A percentile compares a stretch with the other conserved stretches of the same genome.
These are phyloP conservation scores for Saccharomyces hybrid DNA, from an alignment of 1,139 yeast species.

Conservation along the genomic window DNA sequence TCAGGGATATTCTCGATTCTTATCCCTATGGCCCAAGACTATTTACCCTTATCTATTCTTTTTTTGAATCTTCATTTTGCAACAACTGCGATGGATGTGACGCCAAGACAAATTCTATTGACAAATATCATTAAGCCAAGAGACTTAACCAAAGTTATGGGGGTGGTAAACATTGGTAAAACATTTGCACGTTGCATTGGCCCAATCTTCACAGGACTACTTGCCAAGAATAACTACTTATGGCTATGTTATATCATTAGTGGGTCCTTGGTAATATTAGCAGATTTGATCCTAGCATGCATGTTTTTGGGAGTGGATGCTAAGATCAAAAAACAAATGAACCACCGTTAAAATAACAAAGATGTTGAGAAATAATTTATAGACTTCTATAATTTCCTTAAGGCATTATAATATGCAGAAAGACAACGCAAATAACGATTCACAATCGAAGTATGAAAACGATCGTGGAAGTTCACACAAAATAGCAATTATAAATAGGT, in stretches of 20 bases:
- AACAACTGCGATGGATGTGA: slow-evolving; percentile 79
- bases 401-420: not conserved
- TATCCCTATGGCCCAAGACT: slow-evolving; percentile 38
- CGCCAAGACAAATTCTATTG: slow-evolving; percentile 75
- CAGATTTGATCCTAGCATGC: slow-evolving; percentile 31
- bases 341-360: not conserved
- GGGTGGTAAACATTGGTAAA: slow-evolving; percentile 76
- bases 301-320: slow-evolving; percentile 31
- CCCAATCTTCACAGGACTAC: slow-evolving; percentile 67
- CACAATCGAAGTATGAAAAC: too few relatives aligned
- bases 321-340: slow-evolving; percentile 12
- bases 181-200: slow-evolving; percentile 80
- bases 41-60: slow-evolving; percentile 22
- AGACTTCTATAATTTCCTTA: too few relatives aligned
- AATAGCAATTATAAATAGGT: slow-evolving; percentile 1
- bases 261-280: slow-evolving; percentile 43
- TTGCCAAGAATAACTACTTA: slow-evolving; percentile 49
- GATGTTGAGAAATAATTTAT: too few relatives aligned
- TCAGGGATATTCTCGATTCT: slow-evolving; percentile 60
- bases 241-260: slow-evolving; percentile 56
- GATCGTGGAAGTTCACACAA: not conserved
- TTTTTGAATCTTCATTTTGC: slow-evolving; percentile 30
- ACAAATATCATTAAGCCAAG: slow-evolving; percentile 56
- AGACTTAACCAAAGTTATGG: slow-evolving; percentile 73
- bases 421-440: not conserved